These are phyloP conservation scores for Clarireedia monteithiana DNA, from an alignment of 2,329 filamentous ascomycete genomes.

Conservation along the genomic window DNA sequence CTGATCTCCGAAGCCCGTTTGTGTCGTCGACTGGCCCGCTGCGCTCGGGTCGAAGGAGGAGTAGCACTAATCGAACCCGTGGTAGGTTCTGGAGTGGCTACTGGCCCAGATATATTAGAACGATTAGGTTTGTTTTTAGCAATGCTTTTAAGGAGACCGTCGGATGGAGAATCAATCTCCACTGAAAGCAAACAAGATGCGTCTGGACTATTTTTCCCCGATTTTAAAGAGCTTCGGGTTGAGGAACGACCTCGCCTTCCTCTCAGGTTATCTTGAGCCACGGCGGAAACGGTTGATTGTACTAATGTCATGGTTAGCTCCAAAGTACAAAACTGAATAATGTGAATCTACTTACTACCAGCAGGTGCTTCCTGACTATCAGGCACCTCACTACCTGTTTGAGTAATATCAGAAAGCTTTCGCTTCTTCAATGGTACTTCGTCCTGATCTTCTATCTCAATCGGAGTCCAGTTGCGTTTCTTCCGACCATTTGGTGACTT, in stretches of 20 bases:
- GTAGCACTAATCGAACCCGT: background rate
- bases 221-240: background rate
- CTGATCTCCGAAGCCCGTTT: background rate
- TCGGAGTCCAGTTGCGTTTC: background rate
- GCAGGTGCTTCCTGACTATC: conserved; percentile 17
- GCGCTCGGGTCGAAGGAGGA: background rate
- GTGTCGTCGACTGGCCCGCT: background rate
- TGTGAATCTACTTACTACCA: conserved; percentile 5
- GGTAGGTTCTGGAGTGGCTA: background rate
- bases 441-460: background rate
- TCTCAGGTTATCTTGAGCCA: background rate
- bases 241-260: conserved; percentile 7
- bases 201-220: conserved; percentile 3
- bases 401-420: conserved; percentile 13
- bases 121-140: too few relatives aligned
- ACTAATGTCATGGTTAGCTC: background rate
- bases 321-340: background rate
- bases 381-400: conserved; percentile 15
- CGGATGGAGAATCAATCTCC: background rate
- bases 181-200: background rate
- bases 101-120: background rate
- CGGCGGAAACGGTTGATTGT: background rate
- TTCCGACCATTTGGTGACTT: background rate
- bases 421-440: conserved; percentile 14
- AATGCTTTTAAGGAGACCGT: background rate